These are phyloP conservation scores for Ogataea saltuana DNA, from an alignment of 805 yeast species.

Conservation along the genomic window DNA sequence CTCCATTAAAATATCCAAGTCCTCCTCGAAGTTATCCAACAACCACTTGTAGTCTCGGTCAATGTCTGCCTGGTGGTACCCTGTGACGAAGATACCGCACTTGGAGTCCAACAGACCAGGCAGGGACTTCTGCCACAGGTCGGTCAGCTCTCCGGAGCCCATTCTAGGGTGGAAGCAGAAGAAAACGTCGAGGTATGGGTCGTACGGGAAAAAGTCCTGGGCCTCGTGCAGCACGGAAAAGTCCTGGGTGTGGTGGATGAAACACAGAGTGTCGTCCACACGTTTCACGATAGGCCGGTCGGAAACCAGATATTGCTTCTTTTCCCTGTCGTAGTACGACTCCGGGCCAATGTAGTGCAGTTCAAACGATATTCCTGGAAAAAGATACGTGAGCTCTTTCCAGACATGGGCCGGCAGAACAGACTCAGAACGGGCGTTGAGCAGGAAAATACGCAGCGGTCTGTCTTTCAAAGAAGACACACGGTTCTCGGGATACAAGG, in stretches of 20 bases:
- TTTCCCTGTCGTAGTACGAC: constrained; percentile 71
- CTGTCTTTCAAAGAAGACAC: constrained; percentile 71
- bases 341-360: constrained; percentile 95
- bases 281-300: constrained; percentile 70
- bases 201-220: constrained; percentile 96
- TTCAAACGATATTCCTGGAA: constrained; percentile 82
- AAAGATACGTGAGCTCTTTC: constrained; percentile 85
- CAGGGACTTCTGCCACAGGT: constrained; percentile 81
- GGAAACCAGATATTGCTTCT: constrained; percentile 58
- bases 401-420: constrained; percentile 93
- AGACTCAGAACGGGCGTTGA: constrained; percentile 92
- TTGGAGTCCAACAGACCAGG: constrained; percentile 90
- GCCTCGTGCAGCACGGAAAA: constrained; percentile 90
- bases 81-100: constrained; percentile 89
- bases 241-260: constrained; percentile 84
- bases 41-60: constrained; percentile 73
- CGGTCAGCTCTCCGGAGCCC: constrained; percentile 74
- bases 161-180: constrained; percentile 96
- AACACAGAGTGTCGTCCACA: constrained; percentile 69
- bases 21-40: constrained; percentile 61
- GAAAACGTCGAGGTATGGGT: constrained; percentile 91
- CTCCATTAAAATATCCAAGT: constrained; percentile 79
- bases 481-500: constrained; percentile 73
- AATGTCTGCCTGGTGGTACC: constrained; percentile 77
- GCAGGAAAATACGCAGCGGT: constrained; percentile 83